Evolutionary conservation across 2,329 filamentous ascomycete species (phyloP), one percentile per base, ranked within the genome.

Genomic region (Talaromyces sp.): DNA sequence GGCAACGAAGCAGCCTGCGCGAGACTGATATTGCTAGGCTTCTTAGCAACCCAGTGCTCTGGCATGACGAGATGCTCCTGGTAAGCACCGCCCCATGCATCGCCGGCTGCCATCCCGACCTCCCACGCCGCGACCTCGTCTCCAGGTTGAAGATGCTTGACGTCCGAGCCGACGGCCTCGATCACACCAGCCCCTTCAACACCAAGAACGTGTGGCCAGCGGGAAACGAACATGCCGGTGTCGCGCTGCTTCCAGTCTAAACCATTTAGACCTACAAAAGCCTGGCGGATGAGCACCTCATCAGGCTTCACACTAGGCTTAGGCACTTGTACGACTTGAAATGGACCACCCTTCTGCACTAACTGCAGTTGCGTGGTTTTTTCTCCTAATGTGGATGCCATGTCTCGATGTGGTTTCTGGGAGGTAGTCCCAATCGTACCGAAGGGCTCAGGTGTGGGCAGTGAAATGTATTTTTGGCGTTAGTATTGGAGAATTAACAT

Each of bases 201-300:
- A 13, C 74, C 74, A 6, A 75, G 67, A 13, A 75, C 66, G 14
- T 67, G 61, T 8, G 74, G 74, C 71, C 72, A 76, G 2, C 60
- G 43, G 24, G 64, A 58, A 35, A 73, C 63, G 51, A 66, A 63
- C 17, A 69, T 63, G 2, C 71, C 72, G 8, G 69, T 63, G 46
- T 70, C 56, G 1, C 71, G 63, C 41, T 69, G 72, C 62, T 76
- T 75, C 60, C 65, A 69, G 52, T 77, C 75, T 1, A 74, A 65
- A 0, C 66, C 68, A 52, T 77, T 76, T 24, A 77, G 60, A 1
- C 66, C 72, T 11, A 76, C 64, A 11, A 70, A 70, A 26, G 68
- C 68, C 26, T 69, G 64, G 19, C 70, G 71, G 60, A 77, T 71
- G 60, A 66, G 62, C 10, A 77, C 64, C 63, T 76, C 70, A 3